Percentiles rank a stretch among this genome's conserved stretches.
phyloP scores from a whole-genome alignment of 768 basidiomycete genomes.

The Scleroderma citrinum region DNA sequence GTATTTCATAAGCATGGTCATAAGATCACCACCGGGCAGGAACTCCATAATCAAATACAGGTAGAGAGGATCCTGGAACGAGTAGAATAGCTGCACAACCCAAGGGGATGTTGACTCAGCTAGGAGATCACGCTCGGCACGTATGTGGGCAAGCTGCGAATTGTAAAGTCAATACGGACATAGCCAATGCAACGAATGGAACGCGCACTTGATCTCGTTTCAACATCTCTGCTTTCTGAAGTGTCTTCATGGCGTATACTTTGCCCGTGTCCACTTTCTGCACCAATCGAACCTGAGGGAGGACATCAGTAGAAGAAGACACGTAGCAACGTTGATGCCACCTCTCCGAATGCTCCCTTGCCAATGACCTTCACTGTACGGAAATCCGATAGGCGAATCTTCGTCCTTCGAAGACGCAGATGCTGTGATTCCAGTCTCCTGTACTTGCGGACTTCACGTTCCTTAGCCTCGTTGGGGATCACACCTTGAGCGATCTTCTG shows the following conservation, averaged over 20 bases:
- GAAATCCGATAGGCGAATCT: slow-evolving; percentile 91
- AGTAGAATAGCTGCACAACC: slow-evolving; percentile 98
- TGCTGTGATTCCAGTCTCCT: slow-evolving; percentile 85
- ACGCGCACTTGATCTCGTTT: slow-evolving; percentile 89
- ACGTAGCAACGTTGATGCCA: slow-evolving; percentile 27
- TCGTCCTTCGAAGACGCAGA: slow-evolving; percentile 87
- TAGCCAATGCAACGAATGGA: not conserved
- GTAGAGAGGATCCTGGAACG: slow-evolving; percentile 94
- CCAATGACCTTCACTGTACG: slow-evolving; percentile 97
- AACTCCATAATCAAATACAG: slow-evolving; percentile 98
- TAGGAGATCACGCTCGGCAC: slow-evolving; percentile 93
- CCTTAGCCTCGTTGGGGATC: slow-evolving; percentile 75
- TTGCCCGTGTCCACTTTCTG: slow-evolving; percentile 97
- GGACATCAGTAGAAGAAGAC: slow-evolving; percentile 1
- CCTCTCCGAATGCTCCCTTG: slow-evolving; percentile 98
- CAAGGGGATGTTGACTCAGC: slow-evolving; percentile 95
- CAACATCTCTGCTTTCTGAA: slow-evolving; percentile 98
- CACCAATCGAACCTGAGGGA: slow-evolving; percentile 76
- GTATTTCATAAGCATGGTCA: slow-evolving; percentile 99
- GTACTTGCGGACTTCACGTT: slow-evolving; percentile 81
- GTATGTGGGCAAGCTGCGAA: slow-evolving; percentile 89
- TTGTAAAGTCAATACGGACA: slow-evolving; percentile 5
- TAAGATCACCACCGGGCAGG: slow-evolving; percentile 89
- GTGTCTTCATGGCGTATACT: slow-evolving; percentile 99
- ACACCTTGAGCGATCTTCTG: slow-evolving; percentile 72